Base-by-base conservation (phyloP, 306 rosid genomes). In the Citrullus mucosospermus region DNA sequence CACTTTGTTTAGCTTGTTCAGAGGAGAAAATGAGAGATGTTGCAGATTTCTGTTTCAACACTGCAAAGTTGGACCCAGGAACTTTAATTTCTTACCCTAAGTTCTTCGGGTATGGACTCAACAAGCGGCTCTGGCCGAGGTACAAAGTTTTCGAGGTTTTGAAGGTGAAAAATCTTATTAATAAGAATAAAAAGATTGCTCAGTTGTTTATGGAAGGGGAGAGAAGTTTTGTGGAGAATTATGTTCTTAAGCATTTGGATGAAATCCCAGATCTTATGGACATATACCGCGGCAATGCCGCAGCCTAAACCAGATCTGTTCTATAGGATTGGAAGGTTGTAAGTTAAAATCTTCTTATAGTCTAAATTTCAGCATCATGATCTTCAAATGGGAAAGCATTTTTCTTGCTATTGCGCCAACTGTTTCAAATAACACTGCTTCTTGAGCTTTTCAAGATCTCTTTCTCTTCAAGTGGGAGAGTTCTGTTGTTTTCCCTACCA, bases 81-180 rank as follows among this genome's bases (percentile, higher is more conserved):
- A 11, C 68, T 20, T 56, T 71, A 57, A 70, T 54, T 6, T 13
- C 44, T 18, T 54, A 22, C 16, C 83, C 83, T 44, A 66, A 9
- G 48, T 17, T 81, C 4, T 73, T 81, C 59, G 66, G 4, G 53
- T 28, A 0, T 81, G 67, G 51, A 18, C 36, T 81, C 8, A 60
- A 81, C 15, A 65, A 25, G 28, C 58, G 69, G 18, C 46, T 76
- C 20, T 71, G 56, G 9, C 83, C 71, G 6, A 62, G 83, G 70
- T 81, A 63, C 58, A 75, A 55, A 51, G 69, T 81, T 32, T 13
- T 76, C 30, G 77, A 62, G 80, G 44, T 66, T 81, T 81, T 76
- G 77, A 34, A 39, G 65, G 58, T 30, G 2, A 81, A 75, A 58
- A 32, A 65, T 38, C 70, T 76, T 38, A 2, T 76, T 43, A 55